A percentile compares a stretch with the other conserved stretches of the same genome.
These are phyloP conservation scores for Didymellaceae sp. DNA, from an alignment of 2,329 filamentous ascomycete species.

Conservation along the genomic window DNA sequence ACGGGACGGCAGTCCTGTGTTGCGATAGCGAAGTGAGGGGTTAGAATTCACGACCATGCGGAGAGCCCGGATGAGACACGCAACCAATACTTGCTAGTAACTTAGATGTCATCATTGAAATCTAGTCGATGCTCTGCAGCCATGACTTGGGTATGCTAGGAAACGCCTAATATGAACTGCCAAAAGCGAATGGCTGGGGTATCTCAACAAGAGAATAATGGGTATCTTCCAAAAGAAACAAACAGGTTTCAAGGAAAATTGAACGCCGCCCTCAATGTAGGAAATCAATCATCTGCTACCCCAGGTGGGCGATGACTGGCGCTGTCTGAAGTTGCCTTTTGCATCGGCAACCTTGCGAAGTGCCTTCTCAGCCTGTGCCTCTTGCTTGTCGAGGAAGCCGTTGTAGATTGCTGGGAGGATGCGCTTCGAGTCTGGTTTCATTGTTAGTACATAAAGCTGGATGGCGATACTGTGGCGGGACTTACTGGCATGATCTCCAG, in stretches of 20 bases:
- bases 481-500: slow-evolving; percentile 77
- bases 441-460: slow-evolving; percentile 21
- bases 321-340: slow-evolving; percentile 49
- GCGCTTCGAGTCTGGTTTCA: slow-evolving; percentile 39
- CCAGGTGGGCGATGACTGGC: slow-evolving; percentile 46
- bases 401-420: slow-evolving; percentile 46
- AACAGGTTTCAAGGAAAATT: slow-evolving; percentile 17
- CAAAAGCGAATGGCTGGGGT: slow-evolving; percentile 36
- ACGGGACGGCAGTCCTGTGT: slow-evolving; percentile 7
- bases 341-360: slow-evolving; percentile 48
- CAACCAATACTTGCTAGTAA: slow-evolving; percentile 3
- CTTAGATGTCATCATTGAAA: slow-evolving; percentile 16
- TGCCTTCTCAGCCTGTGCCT: slow-evolving; percentile 43
- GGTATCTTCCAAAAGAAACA: slow-evolving; percentile 34
- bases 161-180: slow-evolving; percentile 18
- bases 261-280: slow-evolving; percentile 18
- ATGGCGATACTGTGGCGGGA: slow-evolving; percentile 20
- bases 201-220: slow-evolving; percentile 37
- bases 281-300: slow-evolving; percentile 39
- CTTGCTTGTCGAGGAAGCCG: slow-evolving; percentile 43
- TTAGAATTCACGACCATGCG: slow-evolving; percentile 2
- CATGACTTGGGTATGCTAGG: slow-evolving; percentile 5
- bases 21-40: slow-evolving; percentile 5
- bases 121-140: slow-evolving; percentile 7
- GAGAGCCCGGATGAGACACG: slow-evolving; percentile 3